A percentile compares a stretch with the other conserved stretches of the same genome.
These are phyloP conservation scores for Melaleuca alternifolia DNA, from an alignment of 345 rosid species.

Conservation along the genomic window DNA sequence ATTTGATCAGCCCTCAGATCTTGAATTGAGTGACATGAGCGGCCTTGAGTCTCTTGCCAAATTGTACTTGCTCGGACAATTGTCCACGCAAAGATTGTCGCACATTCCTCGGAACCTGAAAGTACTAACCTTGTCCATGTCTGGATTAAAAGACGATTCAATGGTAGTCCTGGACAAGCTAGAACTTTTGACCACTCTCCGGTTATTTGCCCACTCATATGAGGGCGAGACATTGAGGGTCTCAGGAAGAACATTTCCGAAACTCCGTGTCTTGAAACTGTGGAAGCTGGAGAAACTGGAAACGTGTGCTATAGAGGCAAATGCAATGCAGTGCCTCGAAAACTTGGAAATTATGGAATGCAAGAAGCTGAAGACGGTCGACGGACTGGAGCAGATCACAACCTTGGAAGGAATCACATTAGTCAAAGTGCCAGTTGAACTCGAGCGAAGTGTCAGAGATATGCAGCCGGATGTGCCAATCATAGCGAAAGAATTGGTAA, in stretches of 20 bases:
- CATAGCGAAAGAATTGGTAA: neutral
- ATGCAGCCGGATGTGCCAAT: neutral
- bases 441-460: neutral
- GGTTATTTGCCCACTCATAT: slow-evolving; percentile 18
- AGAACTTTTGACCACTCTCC: slow-evolving; percentile 7
- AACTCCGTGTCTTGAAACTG: slow-evolving; percentile 15
- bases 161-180: slow-evolving; percentile 10
- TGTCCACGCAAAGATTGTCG: neutral
- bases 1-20: slow-evolving; percentile 7
- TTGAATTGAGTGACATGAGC: neutral
- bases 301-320: neutral
- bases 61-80: slow-evolving; percentile 19
- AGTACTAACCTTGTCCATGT: slow-evolving; percentile 16
- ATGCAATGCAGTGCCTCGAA: slow-evolving; percentile 5
- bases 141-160: neutral
- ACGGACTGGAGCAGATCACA: neutral
- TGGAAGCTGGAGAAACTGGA: slow-evolving; percentile 20
- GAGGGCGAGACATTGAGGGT: slow-evolving; percentile 7
- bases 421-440: neutral
- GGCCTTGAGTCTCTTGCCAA: neutral
- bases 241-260: slow-evolving; percentile 2
- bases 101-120: slow-evolving; percentile 8
- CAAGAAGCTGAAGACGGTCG: neutral
- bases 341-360: slow-evolving; percentile 26
- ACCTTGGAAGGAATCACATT: neutral